These are phyloP conservation scores for Xylaria flabelliformis DNA, from an alignment of 495 filamentous ascomycete species.

Conservation along the genomic window DNA sequence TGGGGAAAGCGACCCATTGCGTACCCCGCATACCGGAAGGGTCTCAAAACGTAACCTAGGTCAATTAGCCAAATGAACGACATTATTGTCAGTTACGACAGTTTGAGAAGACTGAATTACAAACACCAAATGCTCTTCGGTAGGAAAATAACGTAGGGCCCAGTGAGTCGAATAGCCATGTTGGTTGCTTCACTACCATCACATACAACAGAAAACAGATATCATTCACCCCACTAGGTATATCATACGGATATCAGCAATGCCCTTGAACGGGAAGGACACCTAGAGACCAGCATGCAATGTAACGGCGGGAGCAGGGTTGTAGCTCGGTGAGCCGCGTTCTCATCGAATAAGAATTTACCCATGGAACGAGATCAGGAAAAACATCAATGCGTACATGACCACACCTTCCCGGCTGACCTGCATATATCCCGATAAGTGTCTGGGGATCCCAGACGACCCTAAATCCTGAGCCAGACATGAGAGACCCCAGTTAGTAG, in stretches of 20 bases:
- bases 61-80: slow-evolving; percentile 4
- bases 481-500: background rate
- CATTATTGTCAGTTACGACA: background rate
- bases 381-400: slow-evolving; percentile 19
- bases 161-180: background rate
- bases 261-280: background rate
- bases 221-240: background rate
- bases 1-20: background rate
- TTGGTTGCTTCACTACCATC: background rate
- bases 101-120: too few relatives aligned
- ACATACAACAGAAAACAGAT: background rate
- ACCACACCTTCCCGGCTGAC: background rate
- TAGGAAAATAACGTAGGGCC: background rate
- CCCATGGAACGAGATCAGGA: slow-evolving; percentile 1
- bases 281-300: slow-evolving; percentile 1
- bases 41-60: background rate
- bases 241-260: background rate
- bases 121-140: background rate
- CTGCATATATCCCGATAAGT: slow-evolving; percentile 4
- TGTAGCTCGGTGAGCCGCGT: slow-evolving; percentile 9
- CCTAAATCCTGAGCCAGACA: background rate
- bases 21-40: slow-evolving; percentile 5
- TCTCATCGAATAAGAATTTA: slow-evolving; percentile 18
- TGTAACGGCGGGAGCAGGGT: slow-evolving; percentile 15
- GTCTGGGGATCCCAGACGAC: background rate